A percentile compares a stretch with the other conserved stretches of the same genome.
These are phyloP conservation scores for Chaetomiaceae sp. DNA, from an alignment of 2,329 filamentous ascomycete species.

Conservation along the genomic window DNA sequence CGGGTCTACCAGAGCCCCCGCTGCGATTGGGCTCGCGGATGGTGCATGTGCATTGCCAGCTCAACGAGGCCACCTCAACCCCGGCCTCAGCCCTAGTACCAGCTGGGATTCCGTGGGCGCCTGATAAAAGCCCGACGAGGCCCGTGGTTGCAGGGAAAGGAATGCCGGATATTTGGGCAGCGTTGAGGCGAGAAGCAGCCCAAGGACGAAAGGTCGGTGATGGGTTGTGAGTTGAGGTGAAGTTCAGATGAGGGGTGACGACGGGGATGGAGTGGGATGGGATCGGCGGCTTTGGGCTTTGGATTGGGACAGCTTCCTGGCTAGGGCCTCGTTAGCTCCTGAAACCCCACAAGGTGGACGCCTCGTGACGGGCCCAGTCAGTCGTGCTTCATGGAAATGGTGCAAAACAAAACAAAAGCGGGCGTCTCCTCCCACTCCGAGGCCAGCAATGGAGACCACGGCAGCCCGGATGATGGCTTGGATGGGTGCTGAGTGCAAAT, in stretches of 20 bases:
- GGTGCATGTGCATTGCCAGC: slow-evolving; percentile 24
- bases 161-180: slow-evolving; percentile 12
- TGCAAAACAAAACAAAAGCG: background rate
- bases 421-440: too few relatives aligned
- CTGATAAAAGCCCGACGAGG: slow-evolving; percentile 25
- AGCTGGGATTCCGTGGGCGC: slow-evolving; percentile 8
- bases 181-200: slow-evolving; percentile 2
- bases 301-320: background rate
- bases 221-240: background rate
- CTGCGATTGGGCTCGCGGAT: slow-evolving; percentile 24
- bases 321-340: background rate
- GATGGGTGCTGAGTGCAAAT: background rate
- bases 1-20: slow-evolving; percentile 15
- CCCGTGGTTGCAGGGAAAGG: slow-evolving; percentile 2
- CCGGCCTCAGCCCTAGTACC: background rate
- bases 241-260: slow-evolving; percentile 11
- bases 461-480: background rate
- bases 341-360: background rate
- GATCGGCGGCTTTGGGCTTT: background rate
- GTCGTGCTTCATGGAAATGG: background rate
- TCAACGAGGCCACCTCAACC: slow-evolving; percentile 14
- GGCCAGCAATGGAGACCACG: background rate
- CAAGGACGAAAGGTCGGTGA: background rate
- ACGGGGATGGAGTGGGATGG: background rate
- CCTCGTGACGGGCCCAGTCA: background rate